Base-by-base conservation (phyloP, 2,329 filamentous ascomycete species). In the Decorospora gaudefroyi region DNA sequence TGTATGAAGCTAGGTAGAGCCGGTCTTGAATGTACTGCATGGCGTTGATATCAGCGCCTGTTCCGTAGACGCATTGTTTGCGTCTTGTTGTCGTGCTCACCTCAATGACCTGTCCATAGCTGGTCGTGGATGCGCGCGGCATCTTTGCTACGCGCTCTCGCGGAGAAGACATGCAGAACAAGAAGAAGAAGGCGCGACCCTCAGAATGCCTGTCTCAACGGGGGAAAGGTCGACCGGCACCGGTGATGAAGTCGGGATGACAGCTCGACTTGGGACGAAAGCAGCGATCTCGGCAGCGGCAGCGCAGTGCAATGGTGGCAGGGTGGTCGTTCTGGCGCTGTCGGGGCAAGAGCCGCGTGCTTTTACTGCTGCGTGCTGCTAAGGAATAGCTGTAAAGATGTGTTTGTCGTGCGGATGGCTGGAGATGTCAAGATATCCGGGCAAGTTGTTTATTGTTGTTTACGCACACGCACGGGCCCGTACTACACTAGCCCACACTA, bases 1-100 rank as follows among this genome's bases (percentile, higher is more conserved):
- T 83, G 72, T 96, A 99, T 26, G 92, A 91, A 57, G 90, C 93
- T 57, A 99, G 85, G 70, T 97, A 99, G 36, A 99, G 80, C 45
- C 92, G 90, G 75, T 96, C 93, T 96, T 65, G 46, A 42, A 56
- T 57, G 49, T 61, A 60, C 55, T 62, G 51, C 35, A 33, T 21
- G 10, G 23, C 22, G 16, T 18, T 16, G 28, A 45, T 34, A 38
- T 62, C 31, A 53, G 52, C 36, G 48, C 22, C 26, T 19, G 33
- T 13, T 25, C n/a, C 28, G 38, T 30, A n/a, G 32, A 42, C 35
- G 55, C 51, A 41, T 52, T 62, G 54, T 61, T 62, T 53, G 56
- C 57, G 46, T 48, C 39, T 46, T 59, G 53, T 54, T 55, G 49
- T 54, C 54, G 82, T 43, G 64, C 96, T 95, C 73, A 96, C 96